Evolutionary conservation across 441 rosid species (phyloP).

Genomic region (Arabidopsis lyrata): DNA sequence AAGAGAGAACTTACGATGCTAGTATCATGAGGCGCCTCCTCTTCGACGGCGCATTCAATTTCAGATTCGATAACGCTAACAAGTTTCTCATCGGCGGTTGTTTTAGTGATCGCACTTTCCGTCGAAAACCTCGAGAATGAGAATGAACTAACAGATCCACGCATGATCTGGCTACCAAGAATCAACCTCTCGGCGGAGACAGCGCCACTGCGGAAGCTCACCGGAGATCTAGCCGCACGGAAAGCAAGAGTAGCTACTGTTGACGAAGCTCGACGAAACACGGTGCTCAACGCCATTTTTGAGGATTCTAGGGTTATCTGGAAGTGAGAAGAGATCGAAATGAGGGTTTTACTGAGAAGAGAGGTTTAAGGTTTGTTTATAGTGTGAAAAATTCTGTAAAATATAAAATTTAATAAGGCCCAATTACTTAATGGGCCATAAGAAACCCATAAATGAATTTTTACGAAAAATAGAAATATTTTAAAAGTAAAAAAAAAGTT

Average conservation of each 20-base stretch:
- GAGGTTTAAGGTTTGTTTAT: conserved; percentile 39
- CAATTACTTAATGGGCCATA: neutral
- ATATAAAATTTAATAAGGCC: neutral
- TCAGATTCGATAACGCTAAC: conserved; percentile 57
- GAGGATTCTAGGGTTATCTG: conserved; percentile 15
- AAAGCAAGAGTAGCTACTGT: conserved; percentile 50
- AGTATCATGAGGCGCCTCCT: conserved; percentile 33
- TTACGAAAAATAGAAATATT: neutral
- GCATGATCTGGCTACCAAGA: conserved; percentile 31
- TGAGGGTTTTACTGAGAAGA: conserved; percentile 45
- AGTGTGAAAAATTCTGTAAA: neutral
- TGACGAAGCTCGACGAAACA: conserved; percentile 63
- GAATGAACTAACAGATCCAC: conserved; percentile 41
- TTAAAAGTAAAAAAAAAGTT: neutral
- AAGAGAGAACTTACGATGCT: conserved; percentile 28
- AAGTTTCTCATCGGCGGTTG: conserved; percentile 53
- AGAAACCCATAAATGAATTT: neutral
- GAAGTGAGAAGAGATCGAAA: conserved; percentile 3
- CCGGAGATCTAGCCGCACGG: conserved; percentile 52
- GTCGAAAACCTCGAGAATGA: conserved; percentile 50
- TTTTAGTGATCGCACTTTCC: conserved; percentile 27
- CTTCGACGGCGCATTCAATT: conserved; percentile 61
- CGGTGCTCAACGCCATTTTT: conserved; percentile 51
- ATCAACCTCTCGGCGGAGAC: conserved; percentile 47
- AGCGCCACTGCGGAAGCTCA: conserved; percentile 44